Percentiles rank a stretch among this genome's conserved stretches.
These are phyloP conservation scores for Botryotinia convoluta DNA, from an alignment of 2,329 filamentous ascomycete genomes.

Conservation along the genomic window DNA sequence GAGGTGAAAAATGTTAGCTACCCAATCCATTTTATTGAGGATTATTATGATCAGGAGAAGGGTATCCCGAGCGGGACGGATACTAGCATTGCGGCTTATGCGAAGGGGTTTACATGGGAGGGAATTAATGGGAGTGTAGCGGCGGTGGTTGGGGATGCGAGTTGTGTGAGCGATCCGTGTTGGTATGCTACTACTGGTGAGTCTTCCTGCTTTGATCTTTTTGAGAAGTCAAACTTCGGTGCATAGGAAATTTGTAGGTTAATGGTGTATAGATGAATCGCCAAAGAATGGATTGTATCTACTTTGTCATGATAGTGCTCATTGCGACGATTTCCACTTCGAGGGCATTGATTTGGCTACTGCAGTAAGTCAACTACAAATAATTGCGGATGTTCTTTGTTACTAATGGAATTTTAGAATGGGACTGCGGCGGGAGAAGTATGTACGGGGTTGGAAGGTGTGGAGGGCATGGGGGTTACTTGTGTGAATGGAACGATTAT, in stretches of 20 bases:
- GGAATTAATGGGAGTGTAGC: background rate
- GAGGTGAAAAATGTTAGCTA: slow-evolving; percentile 10
- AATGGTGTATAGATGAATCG: background rate
- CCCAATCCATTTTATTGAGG: slow-evolving; percentile 16
- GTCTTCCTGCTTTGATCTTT: background rate
- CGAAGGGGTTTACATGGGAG: slow-evolving; percentile 1
- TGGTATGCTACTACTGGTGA: slow-evolving; percentile 16
- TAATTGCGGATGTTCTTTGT: rapidly evolving
- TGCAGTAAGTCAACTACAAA: background rate
- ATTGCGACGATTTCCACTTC: slow-evolving; percentile 17
- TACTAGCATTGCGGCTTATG: background rate
- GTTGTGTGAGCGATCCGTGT: background rate
- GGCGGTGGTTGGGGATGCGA: slow-evolving; percentile 4
- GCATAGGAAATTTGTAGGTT: background rate
- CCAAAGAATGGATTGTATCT: slow-evolving; percentile 11
- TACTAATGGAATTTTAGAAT: background rate
- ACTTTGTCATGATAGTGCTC: slow-evolving; percentile 4
- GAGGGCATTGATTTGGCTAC: background rate
- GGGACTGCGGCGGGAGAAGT: slow-evolving; percentile 1
- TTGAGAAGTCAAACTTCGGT: background rate
- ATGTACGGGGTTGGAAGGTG: slow-evolving; percentile 5
- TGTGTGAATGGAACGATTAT: slow-evolving; percentile 14
- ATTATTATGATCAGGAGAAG: slow-evolving; percentile 16
- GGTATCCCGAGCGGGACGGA: background rate
- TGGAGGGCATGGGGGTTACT: background rate